Percentiles rank a stretch among this genome's conserved stretches.
Evolutionary conservation across 805 yeast species (phyloP).

Genomic region (Ogataea angusta): DNA sequence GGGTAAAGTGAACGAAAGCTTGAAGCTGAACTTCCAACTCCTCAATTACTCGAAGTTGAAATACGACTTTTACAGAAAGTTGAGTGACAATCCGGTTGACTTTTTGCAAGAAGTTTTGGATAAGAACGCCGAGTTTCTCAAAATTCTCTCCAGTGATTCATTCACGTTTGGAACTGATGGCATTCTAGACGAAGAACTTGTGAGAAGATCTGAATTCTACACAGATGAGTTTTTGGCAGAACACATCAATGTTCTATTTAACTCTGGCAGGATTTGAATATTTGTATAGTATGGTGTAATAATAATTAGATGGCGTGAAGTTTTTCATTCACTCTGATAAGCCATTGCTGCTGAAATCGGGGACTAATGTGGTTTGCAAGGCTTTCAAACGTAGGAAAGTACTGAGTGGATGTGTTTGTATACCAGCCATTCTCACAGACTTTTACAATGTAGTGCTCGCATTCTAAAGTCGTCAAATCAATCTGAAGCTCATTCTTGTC

Average conservation of each 20-base stretch:
- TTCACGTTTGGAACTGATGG: slow-evolving; percentile 34
- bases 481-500: slow-evolving; percentile 1
- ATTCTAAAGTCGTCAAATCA: slow-evolving; percentile 18
- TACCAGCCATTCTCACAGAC: slow-evolving; percentile 31
- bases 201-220: slow-evolving; percentile 80
- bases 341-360: slow-evolving; percentile 21
- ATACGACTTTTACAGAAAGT: slow-evolving; percentile 71
- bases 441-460: slow-evolving; percentile 8
- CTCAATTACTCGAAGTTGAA: slow-evolving; percentile 57
- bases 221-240: slow-evolving; percentile 75
- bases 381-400: slow-evolving; percentile 31
- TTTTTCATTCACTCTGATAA: slow-evolving; percentile 10
- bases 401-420: slow-evolving; percentile 4
- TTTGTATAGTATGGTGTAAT: slow-evolving; percentile 8
- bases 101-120: slow-evolving; percentile 72
- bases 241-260: slow-evolving; percentile 72
- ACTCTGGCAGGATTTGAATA: slow-evolving; percentile 44
- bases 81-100: slow-evolving; percentile 73
- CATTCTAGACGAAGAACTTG: slow-evolving; percentile 71
- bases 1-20: slow-evolving; percentile 31
- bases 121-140: slow-evolving; percentile 79
- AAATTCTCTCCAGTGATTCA: slow-evolving; percentile 77
- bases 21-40: slow-evolving; percentile 49
- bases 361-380: slow-evolving; percentile 19
- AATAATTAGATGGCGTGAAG: slow-evolving; percentile 1